phyloP scores from a whole-genome alignment of 345 rosid species.

The Pistacia vera region DNA sequence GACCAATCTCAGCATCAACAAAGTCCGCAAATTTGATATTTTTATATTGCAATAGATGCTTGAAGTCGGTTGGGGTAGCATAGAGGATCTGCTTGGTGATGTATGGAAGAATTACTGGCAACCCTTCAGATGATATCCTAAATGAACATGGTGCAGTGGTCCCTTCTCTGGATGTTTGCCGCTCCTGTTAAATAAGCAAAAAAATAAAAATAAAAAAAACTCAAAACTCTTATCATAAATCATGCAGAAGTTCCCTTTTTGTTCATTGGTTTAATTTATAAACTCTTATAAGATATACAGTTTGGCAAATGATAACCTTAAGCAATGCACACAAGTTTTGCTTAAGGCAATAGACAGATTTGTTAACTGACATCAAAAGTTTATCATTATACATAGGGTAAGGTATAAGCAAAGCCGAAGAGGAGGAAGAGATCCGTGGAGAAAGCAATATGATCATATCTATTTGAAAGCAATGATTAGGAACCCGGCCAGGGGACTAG shows the following conservation, averaged over 20 bases:
- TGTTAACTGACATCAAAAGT: not conserved
- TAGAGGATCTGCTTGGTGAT: slow-evolving; percentile 78
- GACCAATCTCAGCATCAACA: slow-evolving; percentile 62
- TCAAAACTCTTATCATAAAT: not conserved
- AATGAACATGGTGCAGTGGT: slow-evolving; percentile 69
- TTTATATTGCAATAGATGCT: slow-evolving; percentile 80
- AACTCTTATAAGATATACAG: not conserved
- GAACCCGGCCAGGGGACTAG: no score
- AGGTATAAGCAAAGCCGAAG: not conserved
- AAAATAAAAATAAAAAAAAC: not conserved
- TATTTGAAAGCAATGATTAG: not conserved
- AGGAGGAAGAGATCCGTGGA: not conserved
- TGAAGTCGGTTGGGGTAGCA: slow-evolving; percentile 70
- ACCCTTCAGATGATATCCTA: slow-evolving; percentile 94
- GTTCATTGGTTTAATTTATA: not conserved
- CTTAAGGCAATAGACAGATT: not conserved
- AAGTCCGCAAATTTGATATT: slow-evolving; percentile 71
- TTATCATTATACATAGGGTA: not conserved
- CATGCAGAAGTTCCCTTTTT: not conserved
- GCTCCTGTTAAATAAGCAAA: slow-evolving; percentile 48
- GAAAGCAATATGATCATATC: not conserved
- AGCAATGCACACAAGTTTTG: no score
- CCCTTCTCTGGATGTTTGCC: slow-evolving; percentile 89
- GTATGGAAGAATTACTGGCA: slow-evolving; percentile 86
- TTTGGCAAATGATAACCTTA: not conserved